These are phyloP conservation scores for Rusavskia elegans DNA, from an alignment of 495 filamentous ascomycete genomes.

Conservation along the genomic window DNA sequence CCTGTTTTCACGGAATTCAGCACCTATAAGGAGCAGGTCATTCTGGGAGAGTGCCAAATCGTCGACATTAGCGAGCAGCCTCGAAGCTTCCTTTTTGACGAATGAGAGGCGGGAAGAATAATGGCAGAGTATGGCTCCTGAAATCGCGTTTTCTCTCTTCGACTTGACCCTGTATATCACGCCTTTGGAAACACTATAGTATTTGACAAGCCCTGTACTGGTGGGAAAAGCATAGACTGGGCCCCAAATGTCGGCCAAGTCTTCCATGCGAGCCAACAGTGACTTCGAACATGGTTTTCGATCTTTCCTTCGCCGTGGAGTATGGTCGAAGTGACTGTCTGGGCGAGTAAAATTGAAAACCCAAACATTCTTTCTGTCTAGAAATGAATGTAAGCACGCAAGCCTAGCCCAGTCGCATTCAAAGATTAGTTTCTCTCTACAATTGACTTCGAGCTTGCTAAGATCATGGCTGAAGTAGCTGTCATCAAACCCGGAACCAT, in stretches of 20 bases:
- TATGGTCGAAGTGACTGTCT: no score
- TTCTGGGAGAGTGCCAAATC: background rate
- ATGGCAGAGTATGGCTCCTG: background rate
- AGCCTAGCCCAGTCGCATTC: background rate
- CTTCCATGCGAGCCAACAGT: background rate
- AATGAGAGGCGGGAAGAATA: background rate
- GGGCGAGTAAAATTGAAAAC: background rate
- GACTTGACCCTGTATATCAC: background rate
- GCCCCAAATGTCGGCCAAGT: background rate
- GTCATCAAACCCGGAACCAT: background rate
- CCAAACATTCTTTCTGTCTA: background rate
- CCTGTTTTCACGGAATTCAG: background rate
- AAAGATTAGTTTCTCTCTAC: background rate
- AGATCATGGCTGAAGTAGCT: background rate
- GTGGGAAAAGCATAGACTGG: background rate
- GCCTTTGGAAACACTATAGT: background rate
- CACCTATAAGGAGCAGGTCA: background rate
- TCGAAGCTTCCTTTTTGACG: background rate
- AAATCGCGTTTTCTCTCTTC: background rate
- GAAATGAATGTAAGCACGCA: background rate
- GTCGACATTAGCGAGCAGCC: background rate
- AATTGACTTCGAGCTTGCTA: background rate
- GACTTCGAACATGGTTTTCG: background rate
- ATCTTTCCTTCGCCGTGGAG: background rate
- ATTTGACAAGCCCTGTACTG: background rate